phyloP scores from a whole-genome alignment of 495 filamentous ascomycete species.

The Evernia prunastri region DNA sequence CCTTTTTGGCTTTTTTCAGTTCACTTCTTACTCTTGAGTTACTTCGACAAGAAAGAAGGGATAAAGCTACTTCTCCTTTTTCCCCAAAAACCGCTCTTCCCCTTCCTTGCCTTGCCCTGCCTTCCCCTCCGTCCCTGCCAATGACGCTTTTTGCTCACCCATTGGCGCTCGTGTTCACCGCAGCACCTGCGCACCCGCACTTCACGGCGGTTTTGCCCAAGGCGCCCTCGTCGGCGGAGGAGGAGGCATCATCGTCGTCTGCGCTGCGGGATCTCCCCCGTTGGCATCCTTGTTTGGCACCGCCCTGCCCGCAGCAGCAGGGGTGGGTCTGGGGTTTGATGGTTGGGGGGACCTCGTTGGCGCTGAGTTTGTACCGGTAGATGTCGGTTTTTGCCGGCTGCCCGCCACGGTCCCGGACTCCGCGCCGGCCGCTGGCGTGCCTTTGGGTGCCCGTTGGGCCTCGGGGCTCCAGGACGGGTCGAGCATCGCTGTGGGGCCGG shows the following conservation, averaged over 20 bases:
- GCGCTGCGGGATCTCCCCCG: background rate
- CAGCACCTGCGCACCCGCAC: no score
- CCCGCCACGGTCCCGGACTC: background rate
- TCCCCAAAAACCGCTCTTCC: no score
- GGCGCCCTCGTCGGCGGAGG: constrained; percentile 22
- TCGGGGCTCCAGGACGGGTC: background rate
- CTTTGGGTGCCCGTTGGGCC: background rate
- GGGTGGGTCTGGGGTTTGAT: background rate
- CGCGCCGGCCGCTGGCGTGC: background rate
- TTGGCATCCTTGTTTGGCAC: background rate
- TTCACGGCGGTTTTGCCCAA: constrained; percentile 21
- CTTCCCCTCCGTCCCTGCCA: no score
- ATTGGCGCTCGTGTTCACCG: no score
- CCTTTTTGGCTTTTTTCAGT: no score
- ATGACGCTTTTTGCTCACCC: no score
- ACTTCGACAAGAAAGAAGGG: no score
- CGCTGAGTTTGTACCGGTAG: background rate
- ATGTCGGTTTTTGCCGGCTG: background rate
- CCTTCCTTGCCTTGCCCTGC: no score
- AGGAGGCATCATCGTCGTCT: no score
- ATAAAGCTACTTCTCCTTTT: no score
- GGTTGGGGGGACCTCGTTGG: background rate
- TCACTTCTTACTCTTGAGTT: no score
- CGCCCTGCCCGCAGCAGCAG: background rate
- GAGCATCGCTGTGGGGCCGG: background rate